These are phyloP conservation scores for Digitaria exilis DNA, from an alignment of 202 grass and related monocot species.

Conservation along the genomic window DNA sequence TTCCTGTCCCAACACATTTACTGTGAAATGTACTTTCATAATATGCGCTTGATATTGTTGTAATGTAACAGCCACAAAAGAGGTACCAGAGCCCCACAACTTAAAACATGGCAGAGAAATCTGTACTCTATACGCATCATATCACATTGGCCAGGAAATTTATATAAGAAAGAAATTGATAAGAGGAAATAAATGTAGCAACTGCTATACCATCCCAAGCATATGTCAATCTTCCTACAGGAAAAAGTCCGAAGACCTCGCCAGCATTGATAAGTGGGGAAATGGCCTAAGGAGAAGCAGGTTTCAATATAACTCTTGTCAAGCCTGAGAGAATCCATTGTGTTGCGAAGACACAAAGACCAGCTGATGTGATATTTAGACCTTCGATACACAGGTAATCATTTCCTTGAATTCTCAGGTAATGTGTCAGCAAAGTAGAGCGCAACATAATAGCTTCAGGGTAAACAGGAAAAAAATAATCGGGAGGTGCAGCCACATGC, in stretches of 20 bases:
- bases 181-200: constrained; percentile 4
- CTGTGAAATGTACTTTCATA: background rate
- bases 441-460: constrained; percentile 89
- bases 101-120: background rate
- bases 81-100: background rate
- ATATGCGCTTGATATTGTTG: constrained; percentile 2
- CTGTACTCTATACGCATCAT: constrained; percentile 1
- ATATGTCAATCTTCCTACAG: constrained; percentile 62
- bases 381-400: constrained; percentile 59
- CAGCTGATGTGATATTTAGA: constrained; percentile 68
- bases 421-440: constrained; percentile 98
- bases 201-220: constrained; percentile 65
- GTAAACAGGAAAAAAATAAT: too few relatives aligned
- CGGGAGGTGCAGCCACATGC: too few relatives aligned
- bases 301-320: constrained; percentile 65
- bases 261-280: constrained; percentile 91
- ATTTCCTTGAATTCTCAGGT: constrained; percentile 82
- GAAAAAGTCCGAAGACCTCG: constrained; percentile 88
- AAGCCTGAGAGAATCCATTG: constrained; percentile 81
- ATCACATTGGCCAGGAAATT: constrained; percentile 4
- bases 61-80: background rate
- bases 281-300: constrained; percentile 53
- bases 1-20: background rate
- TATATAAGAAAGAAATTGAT: background rate
- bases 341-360: constrained; percentile 78